phyloP scores from a whole-genome alignment of 2,329 filamentous ascomycete species.

The Exophiala mesophila region DNA sequence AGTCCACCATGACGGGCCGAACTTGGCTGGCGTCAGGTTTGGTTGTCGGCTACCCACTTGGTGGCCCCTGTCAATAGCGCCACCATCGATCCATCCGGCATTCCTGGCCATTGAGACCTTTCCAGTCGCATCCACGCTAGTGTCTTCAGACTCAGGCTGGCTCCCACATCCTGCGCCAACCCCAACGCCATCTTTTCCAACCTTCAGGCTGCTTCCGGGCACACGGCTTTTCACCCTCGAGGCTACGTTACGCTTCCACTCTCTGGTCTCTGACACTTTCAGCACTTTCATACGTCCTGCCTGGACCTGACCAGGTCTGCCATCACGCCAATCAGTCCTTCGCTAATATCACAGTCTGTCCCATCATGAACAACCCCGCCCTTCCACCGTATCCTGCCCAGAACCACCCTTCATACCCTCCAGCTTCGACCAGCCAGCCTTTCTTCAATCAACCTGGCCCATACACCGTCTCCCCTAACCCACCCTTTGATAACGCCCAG shows the following conservation, averaged over 20 bases:
- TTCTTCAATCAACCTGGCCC: constrained; percentile 14
- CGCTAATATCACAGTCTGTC: constrained; percentile 3
- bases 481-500: constrained; percentile 22
- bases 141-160: no score
- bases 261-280: not conserved
- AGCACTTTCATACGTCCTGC: not conserved
- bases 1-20: no score
- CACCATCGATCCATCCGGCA: no score
- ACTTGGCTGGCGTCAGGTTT: no score
- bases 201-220: not conserved
- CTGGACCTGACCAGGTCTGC: not conserved
- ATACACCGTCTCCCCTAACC: constrained; percentile 13
- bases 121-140: not conserved
- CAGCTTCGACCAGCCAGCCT: not conserved
- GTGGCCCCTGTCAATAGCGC: no score
- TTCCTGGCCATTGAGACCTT: not conserved
- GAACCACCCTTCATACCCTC: constrained; percentile 10
- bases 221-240: not conserved
- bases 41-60: no score
- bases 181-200: not conserved
- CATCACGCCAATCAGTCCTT: constrained; percentile 18
- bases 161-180: not conserved
- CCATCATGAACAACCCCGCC: constrained; percentile 27
- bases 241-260: not conserved
- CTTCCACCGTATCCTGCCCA: constrained; percentile 20